Evolutionary conservation across 2,329 filamentous ascomycete genomes (phyloP), one percentile per base, ranked within the genome.

Genomic region (Aspergillus vadensis): DNA sequence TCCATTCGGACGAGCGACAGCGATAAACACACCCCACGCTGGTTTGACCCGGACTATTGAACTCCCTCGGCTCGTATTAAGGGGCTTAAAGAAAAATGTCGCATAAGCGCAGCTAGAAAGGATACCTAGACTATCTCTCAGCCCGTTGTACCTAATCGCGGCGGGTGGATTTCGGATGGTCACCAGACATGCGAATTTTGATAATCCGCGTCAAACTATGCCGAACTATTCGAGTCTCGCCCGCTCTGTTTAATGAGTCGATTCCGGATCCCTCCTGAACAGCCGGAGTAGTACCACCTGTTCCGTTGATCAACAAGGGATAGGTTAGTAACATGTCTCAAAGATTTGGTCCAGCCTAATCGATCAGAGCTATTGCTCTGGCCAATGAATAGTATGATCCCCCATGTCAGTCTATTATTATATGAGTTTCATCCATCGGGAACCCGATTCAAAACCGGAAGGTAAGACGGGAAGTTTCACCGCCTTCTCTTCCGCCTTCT

Each of bases 181-280:
- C 67, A 69, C 58, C 67, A 64, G 67, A 67, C 64, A 49, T 50
- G 66, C 63, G 32, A 51, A 59, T 62, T 63, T 66, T 59, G 49
- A 58, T 51, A 36, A 52, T 50, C 53, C 53, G 52, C 54, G 30
- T 55, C 52, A 12, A 59, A 48, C 53, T 53, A 61, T 50, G 25
- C 55, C 47, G 47, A 41, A 49, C 32, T 57, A 48, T 55, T 59
- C 51, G 51, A 48, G 53, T 44, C 52, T 55, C 51, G 60, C 32
- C 38, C 43, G 15, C 17, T 58, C 55, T 50, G 23, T 47, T 19
- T 19, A 19, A 43, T 36, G 4, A 43, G 8, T 25, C 44, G 44
- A 49, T 27, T 30, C 25, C 25, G 47, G 23, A 17, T 50, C 47
- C 47, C 25, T 44, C 25, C 47, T 30, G 47, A n/a, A 30, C 15